These are phyloP conservation scores for Candida albicans DNA, from an alignment of 1,139 yeast genomes.

Conservation along the genomic window DNA sequence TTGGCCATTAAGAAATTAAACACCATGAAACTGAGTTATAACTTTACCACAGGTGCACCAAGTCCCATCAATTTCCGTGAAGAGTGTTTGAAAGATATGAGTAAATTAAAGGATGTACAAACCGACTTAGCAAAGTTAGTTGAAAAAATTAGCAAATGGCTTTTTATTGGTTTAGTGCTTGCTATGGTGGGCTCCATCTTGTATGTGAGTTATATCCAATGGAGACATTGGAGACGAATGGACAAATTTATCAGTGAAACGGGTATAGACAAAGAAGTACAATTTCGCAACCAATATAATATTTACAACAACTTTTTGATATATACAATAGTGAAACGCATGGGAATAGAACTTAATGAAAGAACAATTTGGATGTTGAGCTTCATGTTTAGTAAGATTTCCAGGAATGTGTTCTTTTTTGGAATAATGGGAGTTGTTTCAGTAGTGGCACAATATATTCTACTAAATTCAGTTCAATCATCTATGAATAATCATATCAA, in stretches of 20 bases:
- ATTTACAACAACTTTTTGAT: constrained; percentile 12
- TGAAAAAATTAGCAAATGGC: constrained; percentile 9
- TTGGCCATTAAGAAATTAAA: constrained; percentile 17
- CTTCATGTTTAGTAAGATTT: constrained; percentile 49
- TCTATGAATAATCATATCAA: constrained; percentile 5
- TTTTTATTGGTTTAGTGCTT: constrained; percentile 11
- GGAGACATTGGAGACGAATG: constrained; percentile 12
- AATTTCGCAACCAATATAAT: constrained; percentile 13
- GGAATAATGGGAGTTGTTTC: constrained; percentile 50
- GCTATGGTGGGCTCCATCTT: constrained; percentile 9
- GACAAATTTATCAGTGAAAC: constrained; percentile 11
- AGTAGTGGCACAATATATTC: constrained; percentile 46
- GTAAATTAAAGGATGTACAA: constrained; percentile 9
- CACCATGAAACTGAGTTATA: constrained; percentile 9
- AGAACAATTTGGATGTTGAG: constrained; percentile 45
- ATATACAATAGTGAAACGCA: constrained; percentile 11
- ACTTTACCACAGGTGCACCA: constrained; percentile 5
- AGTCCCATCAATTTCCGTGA: constrained; percentile 10
- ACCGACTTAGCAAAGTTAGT: constrained; percentile 10
- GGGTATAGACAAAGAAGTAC: constrained; percentile 2
- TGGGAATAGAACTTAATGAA: constrained; percentile 7
- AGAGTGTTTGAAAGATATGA: constrained; percentile 11
- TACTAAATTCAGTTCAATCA: constrained; percentile 23
- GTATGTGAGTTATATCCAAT: constrained; percentile 11
- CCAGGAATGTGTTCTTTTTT: constrained; percentile 44